Evolutionary conservation across 164 flowering plant species (phyloP).

Genomic region (Vitis labrusca): DNA sequence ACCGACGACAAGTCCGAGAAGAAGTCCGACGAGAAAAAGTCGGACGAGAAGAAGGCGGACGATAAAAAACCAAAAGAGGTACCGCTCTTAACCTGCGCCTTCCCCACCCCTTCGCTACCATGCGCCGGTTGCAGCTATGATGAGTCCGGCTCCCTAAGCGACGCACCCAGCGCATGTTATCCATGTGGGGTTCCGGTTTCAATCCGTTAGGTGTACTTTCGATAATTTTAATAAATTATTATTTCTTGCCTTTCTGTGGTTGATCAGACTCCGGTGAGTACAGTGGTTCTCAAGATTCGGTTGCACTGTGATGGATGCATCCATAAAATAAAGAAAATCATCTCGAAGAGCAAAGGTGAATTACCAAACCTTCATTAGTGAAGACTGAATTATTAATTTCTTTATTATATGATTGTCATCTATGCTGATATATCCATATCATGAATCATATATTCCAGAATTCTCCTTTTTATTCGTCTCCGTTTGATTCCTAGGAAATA

Average conservation of each 20-base stretch:
- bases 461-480: too few relatives aligned
- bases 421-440: too few relatives aligned
- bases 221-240: too few relatives aligned
- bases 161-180: constrained; percentile 5
- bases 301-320: constrained; percentile 90
- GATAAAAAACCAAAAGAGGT: constrained; percentile 46
- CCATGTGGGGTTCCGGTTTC: neutral
- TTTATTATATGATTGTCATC: too few relatives aligned
- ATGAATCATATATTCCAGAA: too few relatives aligned
- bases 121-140: constrained; percentile 4
- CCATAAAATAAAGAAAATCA: constrained; percentile 47
- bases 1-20: constrained; percentile 23
- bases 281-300: constrained; percentile 59
- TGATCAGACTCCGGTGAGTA: constrained; percentile 33
- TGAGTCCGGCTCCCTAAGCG: neutral
- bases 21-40: constrained; percentile 32
- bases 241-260: neutral
- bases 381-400: too few relatives aligned
- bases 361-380: too few relatives aligned
- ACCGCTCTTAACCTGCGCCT: neutral
- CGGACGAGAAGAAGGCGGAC: constrained; percentile 30
- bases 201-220: too few relatives aligned
- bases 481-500: too few relatives aligned
- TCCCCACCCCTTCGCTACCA: neutral
- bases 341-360: constrained; percentile 61